Evolutionary conservation across 129 eudicot genomes (phyloP).

Genomic region (Calendula officinalis): DNA sequence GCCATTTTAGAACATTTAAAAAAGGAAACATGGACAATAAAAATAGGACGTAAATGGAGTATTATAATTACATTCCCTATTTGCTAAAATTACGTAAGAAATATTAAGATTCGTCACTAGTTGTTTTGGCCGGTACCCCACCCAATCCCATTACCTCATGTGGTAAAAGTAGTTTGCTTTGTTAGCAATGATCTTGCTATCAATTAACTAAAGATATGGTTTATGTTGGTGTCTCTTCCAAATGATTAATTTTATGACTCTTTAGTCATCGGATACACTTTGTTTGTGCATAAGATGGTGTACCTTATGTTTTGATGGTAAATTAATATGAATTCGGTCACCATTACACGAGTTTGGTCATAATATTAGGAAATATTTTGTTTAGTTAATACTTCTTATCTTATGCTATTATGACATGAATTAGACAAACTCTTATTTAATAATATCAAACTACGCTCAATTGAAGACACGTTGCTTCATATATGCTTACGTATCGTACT

Average conservation of each 20-base stretch:
- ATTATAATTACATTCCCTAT: conserved; percentile 1
- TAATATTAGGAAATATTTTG: no score
- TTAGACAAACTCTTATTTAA: no score
- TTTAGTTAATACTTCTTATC: no score
- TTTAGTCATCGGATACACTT: conserved; percentile 21
- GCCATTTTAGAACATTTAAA: no score
- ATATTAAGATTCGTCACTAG: neutral
- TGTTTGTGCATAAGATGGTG: no score
- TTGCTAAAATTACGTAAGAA: neutral
- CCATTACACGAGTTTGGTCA: no score
- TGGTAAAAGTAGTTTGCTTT: conserved; percentile 13
- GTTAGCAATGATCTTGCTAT: conserved; percentile 30
- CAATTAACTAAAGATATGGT: conserved; percentile 25
- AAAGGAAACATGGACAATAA: no score
- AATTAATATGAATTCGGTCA: no score
- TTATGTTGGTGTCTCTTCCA: conserved; percentile 30
- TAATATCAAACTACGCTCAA: neutral
- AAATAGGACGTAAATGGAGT: no score
- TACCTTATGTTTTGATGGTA: no score
- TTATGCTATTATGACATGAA: no score
- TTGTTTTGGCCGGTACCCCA: conserved; percentile 14
- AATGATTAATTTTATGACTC: conserved; percentile 35
- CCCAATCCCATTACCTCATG: conserved; percentile 23
- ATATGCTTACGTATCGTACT: conserved; percentile 27
- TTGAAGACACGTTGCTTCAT: conserved; percentile 14